Evolutionary conservation across 352 stramenopile species (phyloP).

Genomic region (Globisporangium apiculatum): DNA sequence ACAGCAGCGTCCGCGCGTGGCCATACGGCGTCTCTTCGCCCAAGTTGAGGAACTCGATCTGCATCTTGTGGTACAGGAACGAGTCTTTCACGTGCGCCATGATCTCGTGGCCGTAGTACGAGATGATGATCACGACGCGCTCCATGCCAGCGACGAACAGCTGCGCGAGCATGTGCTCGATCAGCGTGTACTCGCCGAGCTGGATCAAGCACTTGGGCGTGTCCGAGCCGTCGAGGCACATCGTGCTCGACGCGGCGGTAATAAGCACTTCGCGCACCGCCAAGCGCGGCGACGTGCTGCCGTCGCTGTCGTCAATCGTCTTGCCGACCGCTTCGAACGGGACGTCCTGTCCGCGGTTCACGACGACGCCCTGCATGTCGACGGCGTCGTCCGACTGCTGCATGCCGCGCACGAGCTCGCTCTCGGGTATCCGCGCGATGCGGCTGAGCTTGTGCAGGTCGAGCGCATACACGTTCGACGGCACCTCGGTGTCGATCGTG

Average conservation of each 20-base stretch:
- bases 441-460: constrained; percentile 44
- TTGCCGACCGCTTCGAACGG: constrained; percentile 62
- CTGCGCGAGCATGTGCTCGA: constrained; percentile 74
- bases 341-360: constrained; percentile 67
- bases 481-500: constrained; percentile 46
- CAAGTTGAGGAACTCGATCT: constrained; percentile 83
- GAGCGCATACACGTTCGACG: constrained; percentile 47
- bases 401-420: constrained; percentile 48
- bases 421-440: constrained; percentile 39
- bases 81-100: constrained; percentile 57
- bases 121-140: constrained; percentile 72
- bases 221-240: constrained; percentile 42
- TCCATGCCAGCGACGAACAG: constrained; percentile 67
- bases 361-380: constrained; percentile 73
- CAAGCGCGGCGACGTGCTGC: constrained; percentile 1
- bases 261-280: constrained; percentile 52
- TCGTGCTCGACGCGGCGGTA: constrained; percentile 49
- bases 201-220: constrained; percentile 71
- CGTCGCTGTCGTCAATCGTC: neutral
- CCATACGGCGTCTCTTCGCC: constrained; percentile 63
- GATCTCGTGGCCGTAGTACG: constrained; percentile 49
- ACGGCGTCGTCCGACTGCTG: constrained; percentile 41
- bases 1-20: constrained; percentile 66
- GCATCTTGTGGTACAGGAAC: constrained; percentile 66
- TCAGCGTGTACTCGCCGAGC: constrained; percentile 63